phyloP scores from a whole-genome alignment of 441 rosid species.

The Mallotus japonicus region DNA sequence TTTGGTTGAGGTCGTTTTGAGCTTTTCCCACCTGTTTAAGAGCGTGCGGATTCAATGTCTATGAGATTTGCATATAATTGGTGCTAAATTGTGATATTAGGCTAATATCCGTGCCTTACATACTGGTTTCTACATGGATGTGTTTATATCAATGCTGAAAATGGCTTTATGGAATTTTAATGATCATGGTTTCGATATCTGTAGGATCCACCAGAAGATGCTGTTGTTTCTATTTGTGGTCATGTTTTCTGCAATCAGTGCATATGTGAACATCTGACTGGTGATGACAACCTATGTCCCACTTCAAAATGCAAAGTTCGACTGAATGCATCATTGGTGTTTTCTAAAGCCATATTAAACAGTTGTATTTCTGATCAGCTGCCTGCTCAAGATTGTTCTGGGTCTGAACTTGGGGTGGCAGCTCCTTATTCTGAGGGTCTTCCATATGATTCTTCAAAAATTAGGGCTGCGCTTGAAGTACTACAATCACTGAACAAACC shows the following conservation, averaged over 20 bases:
- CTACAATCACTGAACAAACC: slow-evolving; percentile 56
- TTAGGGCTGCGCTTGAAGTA: slow-evolving; percentile 79
- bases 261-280: slow-evolving; percentile 62
- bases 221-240: slow-evolving; percentile 72
- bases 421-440: slow-evolving; percentile 27
- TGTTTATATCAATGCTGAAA: neutral
- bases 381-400: slow-evolving; percentile 35
- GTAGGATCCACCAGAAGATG: slow-evolving; percentile 95
- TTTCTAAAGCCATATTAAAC: slow-evolving; percentile 49
- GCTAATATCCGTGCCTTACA: neutral
- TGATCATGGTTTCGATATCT: slow-evolving; percentile 1
- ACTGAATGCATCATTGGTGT: slow-evolving; percentile 48
- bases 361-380: slow-evolving; percentile 40
- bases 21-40: too few species aligned
- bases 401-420: slow-evolving; percentile 34
- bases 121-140: neutral
- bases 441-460: slow-evolving; percentile 63
- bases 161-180: neutral
- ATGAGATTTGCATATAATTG: too few species aligned
- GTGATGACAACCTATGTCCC: slow-evolving; percentile 74
- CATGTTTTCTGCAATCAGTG: slow-evolving; percentile 94
- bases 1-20: neutral
- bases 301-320: slow-evolving; percentile 52
- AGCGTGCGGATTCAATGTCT: too few species aligned
- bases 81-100: neutral